Conservation (phyloP, 1,139 yeast genomes). For the Scheffersomyces lignicola region DNA sequence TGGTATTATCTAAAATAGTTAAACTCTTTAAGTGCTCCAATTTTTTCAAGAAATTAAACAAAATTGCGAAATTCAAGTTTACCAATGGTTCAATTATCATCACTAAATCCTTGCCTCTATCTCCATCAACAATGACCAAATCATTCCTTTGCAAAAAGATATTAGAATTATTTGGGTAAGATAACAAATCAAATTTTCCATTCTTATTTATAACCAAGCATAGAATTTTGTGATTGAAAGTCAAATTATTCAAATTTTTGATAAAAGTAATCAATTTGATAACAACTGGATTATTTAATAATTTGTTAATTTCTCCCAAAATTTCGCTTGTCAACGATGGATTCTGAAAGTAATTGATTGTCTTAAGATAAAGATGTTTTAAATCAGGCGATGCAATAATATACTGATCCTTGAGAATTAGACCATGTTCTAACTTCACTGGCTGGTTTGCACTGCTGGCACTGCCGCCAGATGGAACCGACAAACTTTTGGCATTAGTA, state of each 20-base stretch:
- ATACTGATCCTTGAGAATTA: constrained; percentile 49
- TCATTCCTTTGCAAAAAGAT: constrained; percentile 50
- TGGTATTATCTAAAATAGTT: constrained; percentile 38
- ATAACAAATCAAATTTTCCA: constrained; percentile 54
- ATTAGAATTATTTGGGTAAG: constrained; percentile 47
- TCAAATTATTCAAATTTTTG: constrained; percentile 42
- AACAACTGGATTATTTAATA: constrained; percentile 31
- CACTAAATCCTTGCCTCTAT: constrained; percentile 52
- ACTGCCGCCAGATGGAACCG: too few relatives aligned
- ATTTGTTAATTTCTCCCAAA: constrained; percentile 32
- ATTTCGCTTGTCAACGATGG: constrained; percentile 31
- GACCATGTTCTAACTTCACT: constrained; percentile 55
- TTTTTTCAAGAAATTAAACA: constrained; percentile 76
- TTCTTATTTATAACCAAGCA: constrained; percentile 56
- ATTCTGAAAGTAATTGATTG: constrained; percentile 51
- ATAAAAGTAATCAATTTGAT: constrained; percentile 39
- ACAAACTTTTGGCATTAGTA: too few relatives aligned
- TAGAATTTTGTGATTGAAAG: constrained; percentile 42
- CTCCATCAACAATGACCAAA: constrained; percentile 52
- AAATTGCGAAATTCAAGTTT: constrained; percentile 56
- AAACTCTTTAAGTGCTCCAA: constrained; percentile 77
- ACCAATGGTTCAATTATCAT: constrained; percentile 49
- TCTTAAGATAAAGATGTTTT: constrained; percentile 40
- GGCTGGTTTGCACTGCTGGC: constrained; percentile 5
- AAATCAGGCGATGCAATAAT: constrained; percentile 56